These are phyloP conservation scores for Hydnomerulius pinastri DNA, from an alignment of 768 basidiomycete species.

Conservation along the genomic window DNA sequence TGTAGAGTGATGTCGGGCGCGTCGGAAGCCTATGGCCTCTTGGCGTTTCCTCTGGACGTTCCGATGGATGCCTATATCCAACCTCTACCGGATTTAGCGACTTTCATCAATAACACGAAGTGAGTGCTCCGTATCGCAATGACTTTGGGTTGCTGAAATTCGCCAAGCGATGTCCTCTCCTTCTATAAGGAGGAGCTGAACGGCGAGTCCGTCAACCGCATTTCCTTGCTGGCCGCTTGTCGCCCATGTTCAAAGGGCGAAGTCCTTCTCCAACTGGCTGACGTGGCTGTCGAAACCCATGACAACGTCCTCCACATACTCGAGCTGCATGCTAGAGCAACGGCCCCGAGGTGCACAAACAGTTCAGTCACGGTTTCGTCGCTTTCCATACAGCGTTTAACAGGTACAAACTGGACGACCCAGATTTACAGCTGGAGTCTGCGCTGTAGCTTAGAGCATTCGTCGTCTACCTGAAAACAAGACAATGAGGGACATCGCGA, in stretches of 20 bases:
- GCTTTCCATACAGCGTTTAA: constrained; percentile 18
- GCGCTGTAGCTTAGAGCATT: not conserved
- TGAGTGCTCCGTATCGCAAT: constrained; percentile 19
- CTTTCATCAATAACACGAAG: constrained; percentile 33
- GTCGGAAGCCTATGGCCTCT: constrained; percentile 32
- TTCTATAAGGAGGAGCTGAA: constrained; percentile 38
- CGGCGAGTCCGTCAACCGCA: constrained; percentile 32
- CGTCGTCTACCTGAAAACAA: not conserved
- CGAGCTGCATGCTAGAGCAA: constrained; percentile 1
- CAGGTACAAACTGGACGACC: constrained; percentile 19
- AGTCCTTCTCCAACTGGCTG: constrained; percentile 19
- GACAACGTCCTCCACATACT: constrained; percentile 21
- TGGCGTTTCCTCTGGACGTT: constrained; percentile 32
- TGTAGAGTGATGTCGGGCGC: constrained; percentile 27
- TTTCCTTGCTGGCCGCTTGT: constrained; percentile 28
- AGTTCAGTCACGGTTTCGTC: constrained; percentile 17
- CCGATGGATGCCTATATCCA: constrained; percentile 33
- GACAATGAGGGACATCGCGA: no score
- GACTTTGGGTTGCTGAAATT: not conserved
- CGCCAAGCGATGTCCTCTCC: constrained; percentile 36
- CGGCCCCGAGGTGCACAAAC: not conserved
- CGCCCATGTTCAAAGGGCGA: constrained; percentile 22
- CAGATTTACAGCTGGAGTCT: not conserved
- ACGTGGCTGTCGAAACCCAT: constrained; percentile 24
- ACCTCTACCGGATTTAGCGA: constrained; percentile 31